Base-by-base conservation (phyloP, 805 yeast genomes). In the Wickerhamomyces bisporus region DNA sequence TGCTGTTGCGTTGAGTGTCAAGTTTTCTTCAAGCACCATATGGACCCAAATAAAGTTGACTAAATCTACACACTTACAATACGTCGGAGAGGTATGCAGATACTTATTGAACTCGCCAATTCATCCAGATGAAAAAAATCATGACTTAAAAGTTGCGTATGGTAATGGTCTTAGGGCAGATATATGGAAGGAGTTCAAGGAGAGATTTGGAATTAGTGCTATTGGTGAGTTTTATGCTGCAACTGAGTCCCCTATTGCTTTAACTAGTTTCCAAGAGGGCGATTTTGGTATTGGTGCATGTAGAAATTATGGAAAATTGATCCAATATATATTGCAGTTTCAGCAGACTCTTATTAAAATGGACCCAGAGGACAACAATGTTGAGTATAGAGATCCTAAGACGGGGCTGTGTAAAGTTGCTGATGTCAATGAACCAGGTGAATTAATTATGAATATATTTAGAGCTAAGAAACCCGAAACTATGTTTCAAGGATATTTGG, bases 21-120 rank as follows among this genome's bases (percentile, higher is more conserved):
- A 84, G 58, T 89, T 91, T 58, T 84, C 95, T 2, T 80, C 91
- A 6, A 70, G 82, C 4, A 76, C 85, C 4, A 87, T 86, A 60
- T 89, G 98, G 97, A 81, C 88, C 14, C 96, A 91, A 61, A 89
- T 83, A 3, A 78, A 71, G 47, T 54, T 85, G 26, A 61, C 80
- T 12, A 61, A 68, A 2, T 85, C 96, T 3, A 85, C 95, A 4
- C 86, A 85, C 45, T 73, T 87, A 38, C 96, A 89, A 61, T 89
- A 89, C 52, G 98, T 89, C 14, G 98, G 98, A 14, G 98, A 89
- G 61, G 88, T 87, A 24, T 86, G 97, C 60, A 75, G 98, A 34
- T 91, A 88, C 54, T 68, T 89, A 42, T 61, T 85, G 45, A 78
- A 81, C 48, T 65, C 87, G 1, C 75, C 81, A 34, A 64, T 64